phyloP scores from a whole-genome alignment of 129 eudicot genomes.

The Flaveria linearis region DNA sequence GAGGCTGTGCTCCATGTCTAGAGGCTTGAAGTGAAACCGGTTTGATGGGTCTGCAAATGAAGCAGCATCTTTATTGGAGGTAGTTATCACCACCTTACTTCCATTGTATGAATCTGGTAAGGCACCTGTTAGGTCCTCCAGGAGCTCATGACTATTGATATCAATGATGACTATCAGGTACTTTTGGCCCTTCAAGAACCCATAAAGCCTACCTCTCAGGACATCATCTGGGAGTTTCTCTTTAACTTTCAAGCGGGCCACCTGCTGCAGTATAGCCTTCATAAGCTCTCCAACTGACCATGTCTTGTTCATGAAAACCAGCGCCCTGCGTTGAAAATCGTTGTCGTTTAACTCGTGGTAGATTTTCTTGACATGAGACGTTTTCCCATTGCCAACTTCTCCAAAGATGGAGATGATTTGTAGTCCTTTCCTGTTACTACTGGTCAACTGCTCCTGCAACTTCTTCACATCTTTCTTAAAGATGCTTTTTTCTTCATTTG shows the following conservation, averaged over 20 bases:
- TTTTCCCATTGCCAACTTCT: constrained; percentile 41
- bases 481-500: constrained; percentile 23
- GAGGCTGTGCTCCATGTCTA: constrained; percentile 30
- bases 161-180: constrained; percentile 46
- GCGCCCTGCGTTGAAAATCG: constrained; percentile 28
- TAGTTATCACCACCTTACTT: constrained; percentile 48
- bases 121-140: constrained; percentile 19
- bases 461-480: constrained; percentile 38
- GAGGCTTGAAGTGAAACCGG: constrained; percentile 14
- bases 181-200: constrained; percentile 29
- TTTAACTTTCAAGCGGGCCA: background rate
- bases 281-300: constrained; percentile 25
- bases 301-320: constrained; percentile 25
- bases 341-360: constrained; percentile 27
- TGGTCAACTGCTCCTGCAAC: constrained; percentile 29
- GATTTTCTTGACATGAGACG: constrained; percentile 35
- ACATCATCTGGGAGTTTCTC: constrained; percentile 22
- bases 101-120: constrained; percentile 36
- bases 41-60: constrained; percentile 12
- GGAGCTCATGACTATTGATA: constrained; percentile 19
- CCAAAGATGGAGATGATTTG: constrained; percentile 40
- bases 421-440: constrained; percentile 24
- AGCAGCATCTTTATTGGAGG: constrained; percentile 29
- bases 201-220: constrained; percentile 12
- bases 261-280: constrained; percentile 26